A percentile compares a stretch with the other conserved stretches of the same genome.
Evolutionary conservation across 73 alveolate genomes (phyloP).

Genomic region (Chromera velia): DNA sequence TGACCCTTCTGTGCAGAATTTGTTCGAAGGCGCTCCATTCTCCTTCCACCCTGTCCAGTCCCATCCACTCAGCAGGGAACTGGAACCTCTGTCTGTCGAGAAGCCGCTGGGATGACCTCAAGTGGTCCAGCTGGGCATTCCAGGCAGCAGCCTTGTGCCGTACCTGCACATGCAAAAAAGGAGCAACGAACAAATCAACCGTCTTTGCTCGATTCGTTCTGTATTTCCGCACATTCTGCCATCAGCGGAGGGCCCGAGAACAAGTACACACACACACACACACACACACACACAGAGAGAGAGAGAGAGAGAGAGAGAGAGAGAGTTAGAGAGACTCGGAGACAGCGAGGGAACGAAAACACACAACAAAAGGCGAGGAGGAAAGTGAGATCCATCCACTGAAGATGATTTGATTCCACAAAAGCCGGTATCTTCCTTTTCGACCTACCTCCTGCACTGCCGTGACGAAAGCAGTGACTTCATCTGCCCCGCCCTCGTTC

Average conservation of each 20-base stretch:
- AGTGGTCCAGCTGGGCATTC: constrained; percentile 16
- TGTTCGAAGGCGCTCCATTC: constrained; percentile 75
- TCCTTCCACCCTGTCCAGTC: constrained; percentile 83
- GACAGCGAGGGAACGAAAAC: too few relatives aligned
- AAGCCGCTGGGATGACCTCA: constrained; percentile 66
- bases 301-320: too few relatives aligned
- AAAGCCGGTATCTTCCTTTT: constrained; percentile 56
- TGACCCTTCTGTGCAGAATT: constrained; percentile 19
- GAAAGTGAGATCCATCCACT: neutral
- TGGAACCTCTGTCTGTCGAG: constrained; percentile 73
- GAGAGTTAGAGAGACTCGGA: too few relatives aligned
- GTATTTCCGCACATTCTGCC: too few relatives aligned
- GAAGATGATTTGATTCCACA: constrained; percentile 11
- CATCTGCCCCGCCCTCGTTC: constrained; percentile 70
- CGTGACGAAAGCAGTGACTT: constrained; percentile 86
- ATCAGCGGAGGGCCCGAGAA: too few relatives aligned
- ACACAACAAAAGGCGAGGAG: too few relatives aligned
- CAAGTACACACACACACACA: too few relatives aligned
- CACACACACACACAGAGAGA: too few relatives aligned
- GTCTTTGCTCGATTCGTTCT: too few relatives aligned
- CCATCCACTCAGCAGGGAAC: constrained; percentile 75
- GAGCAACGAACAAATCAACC: too few relatives aligned
- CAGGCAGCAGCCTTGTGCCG: constrained; percentile 27
- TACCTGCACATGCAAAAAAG: too few relatives aligned
- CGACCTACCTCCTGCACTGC: constrained; percentile 81